Base-by-base conservation (phyloP, 495 filamentous ascomycete species). In the Letharia columbiana region DNA sequence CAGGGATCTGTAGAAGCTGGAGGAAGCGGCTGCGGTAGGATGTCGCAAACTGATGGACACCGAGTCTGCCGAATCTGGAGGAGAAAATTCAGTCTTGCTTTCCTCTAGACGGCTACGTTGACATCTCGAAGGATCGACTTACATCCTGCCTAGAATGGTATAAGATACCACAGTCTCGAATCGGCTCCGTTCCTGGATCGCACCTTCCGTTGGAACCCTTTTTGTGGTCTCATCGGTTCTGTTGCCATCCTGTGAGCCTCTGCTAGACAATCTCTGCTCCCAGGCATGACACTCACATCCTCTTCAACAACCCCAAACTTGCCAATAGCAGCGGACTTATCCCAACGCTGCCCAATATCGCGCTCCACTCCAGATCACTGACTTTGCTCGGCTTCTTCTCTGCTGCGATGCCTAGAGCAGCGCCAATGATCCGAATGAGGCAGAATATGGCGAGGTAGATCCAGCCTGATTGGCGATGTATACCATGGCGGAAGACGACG, bases 241-340 rank as follows among this genome's bases (percentile, higher is more conserved):
- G 35, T 23, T 13, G 10, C 47, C 28, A 33, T 28, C 47, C 20
- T 10, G 31, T 61, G 59, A 61, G 59, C 66, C 33, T 56, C 44
- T 13, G n/a, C 28, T 18, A 37, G 18, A 61, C 39, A n/a, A 39
- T 9, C 31, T 28, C 33, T 10, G 10, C 28, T 28, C 37, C 31
- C 10, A 28, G 18, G 13, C 6, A 42, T 20, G 47, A 5, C 41
- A 67, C 65, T 47, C n/a, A 69, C 66, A 69, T 58, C 31, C 61
- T 28, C 52, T 69, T 68, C 41, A 71, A 41, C 52, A 69, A 15
- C 12, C 60, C 68, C 45, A 62, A 13, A 45, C 50, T 67, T 17
- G 69, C 69, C 31, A 70, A 45, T 2, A 71, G 64, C n/a, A 71
- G 35, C 23, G 69, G 64, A 42, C 52, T 60, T 28, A 71, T 42